Evolutionary conservation across 768 basidiomycete species (phyloP).

Genomic region (Pleurotus eryngii): DNA sequence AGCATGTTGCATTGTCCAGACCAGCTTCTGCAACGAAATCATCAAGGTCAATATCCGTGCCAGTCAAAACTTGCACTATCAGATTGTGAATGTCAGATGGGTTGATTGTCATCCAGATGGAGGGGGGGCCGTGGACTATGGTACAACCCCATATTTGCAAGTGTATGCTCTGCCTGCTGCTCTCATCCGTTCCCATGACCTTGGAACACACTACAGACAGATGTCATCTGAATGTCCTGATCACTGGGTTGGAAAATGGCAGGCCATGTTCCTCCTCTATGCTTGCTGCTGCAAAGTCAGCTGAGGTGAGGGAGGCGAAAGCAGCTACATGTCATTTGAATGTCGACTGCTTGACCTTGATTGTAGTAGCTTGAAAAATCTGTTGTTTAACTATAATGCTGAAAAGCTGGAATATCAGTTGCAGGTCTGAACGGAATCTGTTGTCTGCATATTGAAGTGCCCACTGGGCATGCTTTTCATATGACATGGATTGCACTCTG

Average conservation of each 20-base stretch:
- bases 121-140: not conserved
- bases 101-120: not conserved
- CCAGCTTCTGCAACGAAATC: constrained; percentile 17
- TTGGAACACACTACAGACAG: not conserved
- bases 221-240: not conserved
- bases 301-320: not conserved
- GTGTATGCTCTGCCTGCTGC: not conserved
- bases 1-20: constrained; percentile 10
- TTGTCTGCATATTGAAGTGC: constrained; percentile 15
- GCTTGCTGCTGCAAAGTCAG: not conserved
- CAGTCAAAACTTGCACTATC: constrained; percentile 25
- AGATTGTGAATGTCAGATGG: constrained; percentile 1
- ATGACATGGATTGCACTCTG: constrained; percentile 4
- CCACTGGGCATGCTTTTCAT: constrained; percentile 14
- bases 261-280: not conserved
- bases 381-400: too few relatives aligned
- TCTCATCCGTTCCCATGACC: not conserved
- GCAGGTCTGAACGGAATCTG: constrained; percentile 17
- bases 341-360: not conserved
- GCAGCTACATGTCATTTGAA: not conserved
- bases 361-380: not conserved
- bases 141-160: not conserved
- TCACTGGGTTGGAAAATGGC: not conserved
- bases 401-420: constrained; percentile 27
- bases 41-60: constrained; percentile 34